These are phyloP conservation scores for Gilbertella persicaria DNA, from an alignment of 371 early-diverging fungal genomes.

Conservation along the genomic window DNA sequence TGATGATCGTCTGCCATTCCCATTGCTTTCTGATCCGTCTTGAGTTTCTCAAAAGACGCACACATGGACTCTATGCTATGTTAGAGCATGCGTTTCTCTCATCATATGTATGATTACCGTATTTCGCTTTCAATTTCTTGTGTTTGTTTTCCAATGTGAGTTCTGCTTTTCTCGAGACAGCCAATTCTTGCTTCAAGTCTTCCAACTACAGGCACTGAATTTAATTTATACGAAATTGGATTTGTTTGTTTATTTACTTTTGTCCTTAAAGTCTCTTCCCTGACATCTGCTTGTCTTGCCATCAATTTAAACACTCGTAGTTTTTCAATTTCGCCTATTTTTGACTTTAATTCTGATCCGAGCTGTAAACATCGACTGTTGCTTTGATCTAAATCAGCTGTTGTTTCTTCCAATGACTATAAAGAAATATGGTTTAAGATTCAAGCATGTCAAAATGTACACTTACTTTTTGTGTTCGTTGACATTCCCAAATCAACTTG, in stretches of 20 bases:
- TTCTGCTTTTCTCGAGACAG: constrained; percentile 38
- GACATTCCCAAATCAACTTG: constrained; percentile 33
- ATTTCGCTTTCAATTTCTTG: constrained; percentile 42
- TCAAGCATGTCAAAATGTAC: not conserved
- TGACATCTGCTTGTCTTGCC: constrained; percentile 45
- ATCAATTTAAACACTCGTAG: constrained; percentile 46
- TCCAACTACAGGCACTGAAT: constrained; percentile 30
- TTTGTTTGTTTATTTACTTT: constrained; percentile 26
- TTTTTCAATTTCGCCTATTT: constrained; percentile 41
- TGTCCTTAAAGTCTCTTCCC: constrained; percentile 39
- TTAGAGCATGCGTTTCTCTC: too few species aligned
- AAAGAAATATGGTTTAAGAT: not conserved
- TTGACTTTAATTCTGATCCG: constrained; percentile 30
- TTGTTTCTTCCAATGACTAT: constrained; percentile 37
- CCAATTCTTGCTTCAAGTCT: constrained; percentile 48
- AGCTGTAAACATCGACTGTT: constrained; percentile 40
- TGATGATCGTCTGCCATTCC: constrained; percentile 19
- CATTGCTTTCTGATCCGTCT: constrained; percentile 31
- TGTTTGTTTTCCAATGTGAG: constrained; percentile 44
- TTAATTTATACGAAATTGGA: not conserved
- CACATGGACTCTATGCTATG: constrained; percentile 28
- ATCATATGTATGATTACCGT: too few species aligned
- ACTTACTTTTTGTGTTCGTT: constrained; percentile 49
- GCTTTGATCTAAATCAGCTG: constrained; percentile 35
- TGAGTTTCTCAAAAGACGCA: constrained; percentile 32